Conservation (phyloP, 139 green algal genomes). For the Dunaliella primolecta region DNA sequence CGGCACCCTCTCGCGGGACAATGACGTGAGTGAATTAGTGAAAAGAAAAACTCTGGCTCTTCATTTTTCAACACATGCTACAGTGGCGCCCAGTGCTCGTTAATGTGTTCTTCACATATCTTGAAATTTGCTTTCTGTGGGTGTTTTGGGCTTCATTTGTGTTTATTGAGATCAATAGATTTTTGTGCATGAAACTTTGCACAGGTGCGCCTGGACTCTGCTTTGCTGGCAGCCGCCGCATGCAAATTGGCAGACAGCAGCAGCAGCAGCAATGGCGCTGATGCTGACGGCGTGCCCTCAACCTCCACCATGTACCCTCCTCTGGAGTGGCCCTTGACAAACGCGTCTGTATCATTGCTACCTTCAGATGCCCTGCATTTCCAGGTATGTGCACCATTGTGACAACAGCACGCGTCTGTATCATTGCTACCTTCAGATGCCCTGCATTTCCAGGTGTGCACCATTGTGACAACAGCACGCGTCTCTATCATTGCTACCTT, state of each 20-base stretch:
- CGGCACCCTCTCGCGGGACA: not conserved
- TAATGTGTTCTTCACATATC: too few species aligned
- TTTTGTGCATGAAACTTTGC: not conserved
- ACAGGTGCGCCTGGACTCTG: not conserved
- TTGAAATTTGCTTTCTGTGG: too few species aligned
- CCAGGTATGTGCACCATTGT: not conserved
- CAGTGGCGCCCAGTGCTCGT: too few species aligned
- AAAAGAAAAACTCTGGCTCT: too few species aligned
- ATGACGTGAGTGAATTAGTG: not conserved
- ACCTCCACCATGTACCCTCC: not conserved
- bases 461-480: too few species aligned
- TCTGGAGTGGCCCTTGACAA: not conserved
- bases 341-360: not conserved
- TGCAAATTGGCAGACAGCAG: not conserved
- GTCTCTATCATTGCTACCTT: not conserved
- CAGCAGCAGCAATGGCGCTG: not conserved
- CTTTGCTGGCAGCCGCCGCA: not conserved
- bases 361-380: not conserved
- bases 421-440: not conserved
- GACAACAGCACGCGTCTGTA: not conserved
- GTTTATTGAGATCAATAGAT: too few species aligned
- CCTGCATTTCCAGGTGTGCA: not conserved
- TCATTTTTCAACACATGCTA: too few species aligned
- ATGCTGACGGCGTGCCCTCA: too few species aligned
- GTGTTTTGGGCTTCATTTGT: too few species aligned